These are phyloP conservation scores for Aureobasidium musti DNA, from an alignment of 2,329 filamentous ascomycete genomes.

Conservation along the genomic window DNA sequence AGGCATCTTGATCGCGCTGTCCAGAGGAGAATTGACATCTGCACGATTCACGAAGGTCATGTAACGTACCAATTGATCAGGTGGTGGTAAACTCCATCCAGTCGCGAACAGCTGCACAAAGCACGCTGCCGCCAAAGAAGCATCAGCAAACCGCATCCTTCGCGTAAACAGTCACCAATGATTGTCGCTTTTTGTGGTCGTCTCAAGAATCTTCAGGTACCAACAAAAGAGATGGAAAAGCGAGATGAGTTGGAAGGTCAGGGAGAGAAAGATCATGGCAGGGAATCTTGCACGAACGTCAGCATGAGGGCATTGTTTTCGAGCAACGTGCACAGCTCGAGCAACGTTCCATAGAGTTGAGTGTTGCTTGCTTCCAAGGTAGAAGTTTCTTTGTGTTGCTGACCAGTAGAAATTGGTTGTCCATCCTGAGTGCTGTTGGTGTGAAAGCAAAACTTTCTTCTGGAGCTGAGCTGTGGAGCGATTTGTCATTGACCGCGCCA, in stretches of 20 bases:
- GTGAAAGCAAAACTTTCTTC: not conserved
- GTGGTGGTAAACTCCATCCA: not conserved
- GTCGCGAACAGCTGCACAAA: slow-evolving; percentile 18
- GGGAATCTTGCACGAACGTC: not conserved
- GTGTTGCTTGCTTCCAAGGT: not conserved
- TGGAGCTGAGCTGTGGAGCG: not conserved
- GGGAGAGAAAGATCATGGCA: not conserved
- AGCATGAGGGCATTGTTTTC: not conserved
- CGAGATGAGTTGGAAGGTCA: no score
- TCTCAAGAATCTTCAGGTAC: no score
- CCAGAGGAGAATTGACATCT: not conserved
- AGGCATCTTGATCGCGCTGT: not conserved
- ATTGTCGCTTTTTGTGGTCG: no score
- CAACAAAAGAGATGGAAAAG: no score
- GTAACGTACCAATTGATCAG: not conserved
- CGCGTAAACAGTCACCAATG: not conserved
- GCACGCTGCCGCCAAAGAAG: slow-evolving; percentile 7
- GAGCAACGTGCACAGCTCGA: not conserved
- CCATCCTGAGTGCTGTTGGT: not conserved
- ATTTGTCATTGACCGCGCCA: not conserved
- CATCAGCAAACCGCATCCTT: slow-evolving; percentile 10
- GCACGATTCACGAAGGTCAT: not conserved
- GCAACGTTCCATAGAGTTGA: not conserved
- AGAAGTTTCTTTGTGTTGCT: not conserved
- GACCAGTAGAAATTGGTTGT: not conserved